A percentile compares a stretch with the other conserved stretches of the same genome.
These are phyloP conservation scores for Termitomyces sp. DNA, from an alignment of 768 basidiomycete species.

Conservation along the genomic window DNA sequence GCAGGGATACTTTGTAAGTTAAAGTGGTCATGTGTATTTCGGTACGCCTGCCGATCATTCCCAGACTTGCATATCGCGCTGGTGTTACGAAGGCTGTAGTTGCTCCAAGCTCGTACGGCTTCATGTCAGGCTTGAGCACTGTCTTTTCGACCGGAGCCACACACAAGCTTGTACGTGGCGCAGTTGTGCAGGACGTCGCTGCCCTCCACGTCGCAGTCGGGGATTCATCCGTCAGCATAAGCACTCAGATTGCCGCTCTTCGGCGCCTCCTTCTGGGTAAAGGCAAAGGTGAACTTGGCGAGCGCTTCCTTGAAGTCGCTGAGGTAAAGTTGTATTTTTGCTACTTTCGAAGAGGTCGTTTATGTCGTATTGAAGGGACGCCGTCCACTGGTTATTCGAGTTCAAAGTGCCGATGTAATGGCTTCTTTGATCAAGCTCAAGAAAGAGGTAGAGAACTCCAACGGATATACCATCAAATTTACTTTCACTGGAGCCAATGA, in stretches of 20 bases:
- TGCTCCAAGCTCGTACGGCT: conserved; percentile 49
- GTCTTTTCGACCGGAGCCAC: conserved; percentile 57
- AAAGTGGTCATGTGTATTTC: not conserved
- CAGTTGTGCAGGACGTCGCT: conserved; percentile 55
- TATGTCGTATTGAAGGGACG: conserved; percentile 37
- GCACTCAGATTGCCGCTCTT: conserved; percentile 73
- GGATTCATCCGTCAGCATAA: conserved; percentile 49
- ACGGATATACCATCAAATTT: conserved; percentile 36
- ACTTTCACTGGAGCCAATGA: conserved; percentile 64
- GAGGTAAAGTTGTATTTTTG: conserved; percentile 24
- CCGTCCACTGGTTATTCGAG: conserved; percentile 69
- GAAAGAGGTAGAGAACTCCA: conserved; percentile 46
- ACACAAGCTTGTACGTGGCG: conserved; percentile 56
- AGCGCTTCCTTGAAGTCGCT: conserved; percentile 41
- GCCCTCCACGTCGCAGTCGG: conserved; percentile 63
- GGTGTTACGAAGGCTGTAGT: conserved; percentile 57
- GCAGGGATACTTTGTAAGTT: conserved; percentile 65
- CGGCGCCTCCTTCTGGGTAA: conserved; percentile 54
- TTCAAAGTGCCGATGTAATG: conserved; percentile 76
- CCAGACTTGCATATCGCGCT: conserved; percentile 59
- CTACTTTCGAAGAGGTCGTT: not conserved
- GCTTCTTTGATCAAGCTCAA: conserved; percentile 70
- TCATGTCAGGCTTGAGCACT: conserved; percentile 59
- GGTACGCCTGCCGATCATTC: not conserved
- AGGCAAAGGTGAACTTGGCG: conserved; percentile 28